Conservation (phyloP, 345 rosid genomes). For the Aquilaria sinensis region DNA sequence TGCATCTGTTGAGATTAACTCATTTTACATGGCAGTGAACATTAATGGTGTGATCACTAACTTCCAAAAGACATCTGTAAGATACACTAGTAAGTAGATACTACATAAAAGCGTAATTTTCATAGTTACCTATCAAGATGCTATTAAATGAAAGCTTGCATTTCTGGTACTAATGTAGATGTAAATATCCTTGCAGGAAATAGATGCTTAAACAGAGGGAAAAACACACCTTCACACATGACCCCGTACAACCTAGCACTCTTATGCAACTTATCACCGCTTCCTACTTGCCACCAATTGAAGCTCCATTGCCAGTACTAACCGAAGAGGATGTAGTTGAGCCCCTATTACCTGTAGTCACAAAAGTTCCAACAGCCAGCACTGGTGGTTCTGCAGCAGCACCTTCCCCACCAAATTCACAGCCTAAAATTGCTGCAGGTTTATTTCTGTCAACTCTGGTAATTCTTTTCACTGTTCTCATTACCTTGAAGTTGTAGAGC, state of each 20-base stretch:
- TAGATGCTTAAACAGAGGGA: slow-evolving; percentile 31
- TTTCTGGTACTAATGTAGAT: no score
- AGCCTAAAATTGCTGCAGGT: slow-evolving; percentile 30
- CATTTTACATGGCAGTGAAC: slow-evolving; percentile 17
- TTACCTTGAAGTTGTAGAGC: slow-evolving; percentile 25
- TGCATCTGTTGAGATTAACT: slow-evolving; percentile 69
- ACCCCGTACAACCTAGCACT: slow-evolving; percentile 41
- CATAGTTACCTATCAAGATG: neutral
- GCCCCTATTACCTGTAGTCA: slow-evolving; percentile 52
- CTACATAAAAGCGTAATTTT: neutral
- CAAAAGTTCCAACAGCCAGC: slow-evolving; percentile 16
- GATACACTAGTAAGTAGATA: slow-evolving; percentile 67
- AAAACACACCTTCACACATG: slow-evolving; percentile 41
- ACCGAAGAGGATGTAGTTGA: slow-evolving; percentile 47
- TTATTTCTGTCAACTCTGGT: slow-evolving; percentile 33
- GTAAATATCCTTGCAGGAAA: slow-evolving; percentile 41
- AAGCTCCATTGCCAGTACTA: slow-evolving; percentile 60
- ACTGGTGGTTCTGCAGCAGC: slow-evolving; percentile 18
- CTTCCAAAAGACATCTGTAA: slow-evolving; percentile 68
- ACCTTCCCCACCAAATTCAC: slow-evolving; percentile 38
- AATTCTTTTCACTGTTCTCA: slow-evolving; percentile 25
- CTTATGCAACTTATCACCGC: slow-evolving; percentile 21
- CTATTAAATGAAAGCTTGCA: neutral
- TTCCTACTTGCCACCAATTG: slow-evolving; percentile 42
- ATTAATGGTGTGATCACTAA: slow-evolving; percentile 72